Conservation (phyloP, 75 land plant species). For the Selaginella tamariscina region DNA sequence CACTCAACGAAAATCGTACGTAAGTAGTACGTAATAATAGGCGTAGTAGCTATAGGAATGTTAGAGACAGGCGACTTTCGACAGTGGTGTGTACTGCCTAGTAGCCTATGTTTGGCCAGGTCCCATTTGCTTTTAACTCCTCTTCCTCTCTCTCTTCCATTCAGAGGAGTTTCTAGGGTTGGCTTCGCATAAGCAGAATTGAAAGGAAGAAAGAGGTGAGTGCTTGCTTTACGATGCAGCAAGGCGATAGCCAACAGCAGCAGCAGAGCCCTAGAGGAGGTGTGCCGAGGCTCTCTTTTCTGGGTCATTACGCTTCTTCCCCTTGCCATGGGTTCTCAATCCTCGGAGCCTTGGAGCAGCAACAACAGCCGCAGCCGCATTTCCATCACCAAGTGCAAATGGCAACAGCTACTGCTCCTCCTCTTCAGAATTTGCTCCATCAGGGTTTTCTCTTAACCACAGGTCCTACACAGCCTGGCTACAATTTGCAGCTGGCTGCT, state of each 20-base stretch:
- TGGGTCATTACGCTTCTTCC: not conserved
- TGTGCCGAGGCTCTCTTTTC: not conserved
- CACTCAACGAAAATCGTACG: too few species aligned
- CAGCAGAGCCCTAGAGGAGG: slow-evolving; percentile 1
- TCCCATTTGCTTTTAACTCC: not conserved
- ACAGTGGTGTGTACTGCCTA: too few species aligned
- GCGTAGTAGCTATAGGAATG: too few species aligned
- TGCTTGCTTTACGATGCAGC: not conserved
- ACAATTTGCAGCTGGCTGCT: not conserved
- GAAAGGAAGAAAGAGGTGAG: not conserved
- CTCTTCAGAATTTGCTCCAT: not conserved
- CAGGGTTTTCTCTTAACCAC: not conserved
- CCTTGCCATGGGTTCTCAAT: not conserved
- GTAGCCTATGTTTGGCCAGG: not conserved
- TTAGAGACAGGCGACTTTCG: too few species aligned
- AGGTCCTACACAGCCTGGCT: not conserved
- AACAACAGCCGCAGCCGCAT: not conserved
- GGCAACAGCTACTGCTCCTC: not conserved
- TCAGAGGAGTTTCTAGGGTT: too few species aligned
- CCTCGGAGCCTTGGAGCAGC: not conserved
- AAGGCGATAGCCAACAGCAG: not conserved
- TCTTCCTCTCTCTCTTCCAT: not conserved
- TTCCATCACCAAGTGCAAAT: not conserved
- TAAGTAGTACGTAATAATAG: too few species aligned
- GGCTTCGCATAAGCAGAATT: too few species aligned